phyloP scores from a whole-genome alignment of 345 rosid genomes.

The Diplotaxis tenuifolia region DNA sequence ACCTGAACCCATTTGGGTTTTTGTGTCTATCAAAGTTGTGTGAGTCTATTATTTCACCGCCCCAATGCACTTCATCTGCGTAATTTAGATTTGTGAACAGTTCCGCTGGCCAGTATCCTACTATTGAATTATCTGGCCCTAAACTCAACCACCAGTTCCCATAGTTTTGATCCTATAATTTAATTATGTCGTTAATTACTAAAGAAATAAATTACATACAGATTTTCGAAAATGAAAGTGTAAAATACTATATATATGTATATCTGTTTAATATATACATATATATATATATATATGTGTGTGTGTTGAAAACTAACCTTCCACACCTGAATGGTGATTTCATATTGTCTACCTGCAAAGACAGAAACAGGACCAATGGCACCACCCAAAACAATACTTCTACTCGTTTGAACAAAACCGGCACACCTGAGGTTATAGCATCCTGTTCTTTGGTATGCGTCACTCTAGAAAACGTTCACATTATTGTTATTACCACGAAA shows the following conservation, averaged over 20 bases:
- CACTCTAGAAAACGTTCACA: neutral
- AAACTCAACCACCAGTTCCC: neutral
- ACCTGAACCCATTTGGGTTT: neutral
- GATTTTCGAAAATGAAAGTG: neutral
- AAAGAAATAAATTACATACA: neutral
- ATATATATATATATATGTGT: neutral
- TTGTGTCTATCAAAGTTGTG: neutral
- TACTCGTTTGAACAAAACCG: neutral
- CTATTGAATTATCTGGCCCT: neutral
- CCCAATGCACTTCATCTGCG: neutral
- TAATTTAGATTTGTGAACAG: neutral
- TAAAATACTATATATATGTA: neutral
- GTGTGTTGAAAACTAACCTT: neutral
- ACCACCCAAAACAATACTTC: neutral
- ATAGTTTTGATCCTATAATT: neutral
- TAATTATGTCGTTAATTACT: neutral
- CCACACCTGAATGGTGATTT: neutral
- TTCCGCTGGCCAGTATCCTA: neutral
- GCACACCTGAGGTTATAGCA: neutral
- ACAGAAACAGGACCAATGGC: neutral
- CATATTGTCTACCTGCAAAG: neutral
- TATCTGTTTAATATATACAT: neutral
- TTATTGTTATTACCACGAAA: neutral
- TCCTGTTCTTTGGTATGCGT: neutral
- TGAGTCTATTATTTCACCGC: neutral